Evolutionary conservation across 306 rosid species (phyloP), one percentile per base, ranked within the genome.

Genomic region (Calophaca sinica): DNA sequence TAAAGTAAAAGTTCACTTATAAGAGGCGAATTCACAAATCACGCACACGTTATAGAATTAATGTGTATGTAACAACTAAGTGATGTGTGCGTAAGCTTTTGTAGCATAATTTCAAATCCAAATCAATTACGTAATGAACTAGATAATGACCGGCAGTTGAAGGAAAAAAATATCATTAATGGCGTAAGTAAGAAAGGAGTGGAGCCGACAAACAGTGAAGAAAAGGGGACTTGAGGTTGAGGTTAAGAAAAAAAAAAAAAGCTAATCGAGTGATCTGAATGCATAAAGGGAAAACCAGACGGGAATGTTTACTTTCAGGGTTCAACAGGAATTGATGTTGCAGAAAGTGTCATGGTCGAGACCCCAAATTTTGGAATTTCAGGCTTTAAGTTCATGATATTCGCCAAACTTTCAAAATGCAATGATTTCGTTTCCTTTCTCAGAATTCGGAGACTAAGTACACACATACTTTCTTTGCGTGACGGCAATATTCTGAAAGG

Each of bases 281-380:
- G 74, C 62, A 64, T 26, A 74, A 61, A 68, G 66, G 8, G 14
- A 38, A n/a, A 59, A 10, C 2, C 49, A 74, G 84, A 68, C 53
- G 77, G 5, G 77, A 80, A 74, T 80, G 80, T 80, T 74, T 68
- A 80, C 80, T 20, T 20, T 20, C 57, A 26, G 39, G 76, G 81
- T 70, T 59, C 49, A 46, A 26, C 52, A 49, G 4, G 44, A 71
- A 54, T 7, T 68, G 5, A 7, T 33, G 58, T 29, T 49, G 53
- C 14, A 4, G 26, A 54, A 72, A 79, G 79, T 79, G 62, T 63
- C 6, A 31, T 61, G 26, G 65, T 50, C 0, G 12, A 57, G 26
- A 62, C 75, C 70, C 68, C 3, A 36, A 20, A 1, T 9, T 58
- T 44, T 67, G 38, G 52, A 68, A 57, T 70, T 61, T 78, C 20